Conservation (phyloP, 495 filamentous ascomycete species). For the Aspergillus kassunensis region DNA sequence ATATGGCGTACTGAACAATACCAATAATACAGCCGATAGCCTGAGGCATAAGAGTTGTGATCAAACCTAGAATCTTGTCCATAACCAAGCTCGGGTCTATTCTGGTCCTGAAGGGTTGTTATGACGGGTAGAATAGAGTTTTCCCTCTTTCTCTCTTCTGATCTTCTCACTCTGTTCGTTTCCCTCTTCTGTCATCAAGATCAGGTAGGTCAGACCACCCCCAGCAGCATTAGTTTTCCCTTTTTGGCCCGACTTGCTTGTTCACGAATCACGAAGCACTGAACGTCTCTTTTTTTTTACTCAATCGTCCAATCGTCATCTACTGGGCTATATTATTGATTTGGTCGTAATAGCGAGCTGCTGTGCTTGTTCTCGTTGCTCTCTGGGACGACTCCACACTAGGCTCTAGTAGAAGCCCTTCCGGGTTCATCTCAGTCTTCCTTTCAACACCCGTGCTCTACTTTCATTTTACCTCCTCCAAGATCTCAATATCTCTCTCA, state of each 20-base stretch:
- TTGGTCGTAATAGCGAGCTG: background rate
- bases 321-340: slow-evolving; percentile 9
- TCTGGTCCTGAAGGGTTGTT: too few relatives aligned
- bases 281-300: background rate
- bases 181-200: background rate
- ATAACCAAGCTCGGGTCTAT: background rate
- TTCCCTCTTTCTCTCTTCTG: background rate
- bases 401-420: too few relatives aligned
- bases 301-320: slow-evolving; percentile 14
- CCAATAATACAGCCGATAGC: background rate
- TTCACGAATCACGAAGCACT: slow-evolving; percentile 12
- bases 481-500: slow-evolving; percentile 7
- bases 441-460: slow-evolving; percentile 25
- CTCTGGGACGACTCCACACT: slow-evolving; percentile 27
- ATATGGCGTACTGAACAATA: slow-evolving; percentile 3
- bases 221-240: slow-evolving; percentile 6
- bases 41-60: slow-evolving; percentile 11
- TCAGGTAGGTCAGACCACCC: slow-evolving; percentile 8
- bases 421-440: slow-evolving; percentile 26
- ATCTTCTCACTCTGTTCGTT: background rate
- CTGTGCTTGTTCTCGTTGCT: slow-evolving; percentile 11
- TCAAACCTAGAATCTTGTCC: slow-evolving; percentile 8
- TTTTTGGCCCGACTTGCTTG: slow-evolving; percentile 9
- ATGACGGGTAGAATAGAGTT: background rate
- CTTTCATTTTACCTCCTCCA: slow-evolving; percentile 23